Evolutionary conservation across 2,329 filamentous ascomycete species (phyloP), one percentile per base, ranked within the genome.

Genomic region (Chlorencoelia australis): DNA sequence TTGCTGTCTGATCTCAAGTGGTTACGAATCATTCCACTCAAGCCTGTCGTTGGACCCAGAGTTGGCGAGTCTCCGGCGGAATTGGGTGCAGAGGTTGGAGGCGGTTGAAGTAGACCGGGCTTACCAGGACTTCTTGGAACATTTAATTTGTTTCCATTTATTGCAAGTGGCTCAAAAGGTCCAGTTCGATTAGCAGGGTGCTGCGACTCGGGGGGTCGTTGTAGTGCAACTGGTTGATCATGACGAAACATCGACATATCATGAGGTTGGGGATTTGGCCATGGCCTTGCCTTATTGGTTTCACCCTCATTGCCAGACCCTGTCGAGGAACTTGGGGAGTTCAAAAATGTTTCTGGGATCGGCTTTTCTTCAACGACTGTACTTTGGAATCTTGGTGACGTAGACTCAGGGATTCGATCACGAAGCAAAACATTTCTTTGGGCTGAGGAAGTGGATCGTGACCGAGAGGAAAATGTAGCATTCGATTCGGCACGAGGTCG

Each of bases 1-100:
- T 79, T 80, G 60, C 89, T 96, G 45, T 80, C 76, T 21, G 76
- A 76, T 33, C 91, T 77, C 26, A 96, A 64, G 64, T 96, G 91
- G 43, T 88, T 80, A 20, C 82, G 76, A 30, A 94, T 79, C 66
- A 94, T 73, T 2, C 82, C 82, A 51, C 80, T 89, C 11, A 95
- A 66, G 1, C 84, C 86, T 13, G 64, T 63, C 11, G 66, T 66
- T 0, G 82, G 79, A n/a, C n/a, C n/a, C 5, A 94, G 63, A 0
- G 85, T 93, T 1, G 88, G 87, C 0, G 87, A 94, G 51, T 94
- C n/a, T n/a, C n/a, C n/a, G n/a, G n/a, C n/a, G n/a, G n/a, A n/a
- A n/a, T n/a, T n/a, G n/a, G n/a, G n/a, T n/a, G n/a, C n/a, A n/a
- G n/a, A n/a, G n/a, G n/a, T n/a, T n/a, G n/a, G n/a, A n/a, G n/a